phyloP scores from a whole-genome alignment of 2,329 filamentous ascomycete genomes.

The Thielaviopsis euricoi region DNA sequence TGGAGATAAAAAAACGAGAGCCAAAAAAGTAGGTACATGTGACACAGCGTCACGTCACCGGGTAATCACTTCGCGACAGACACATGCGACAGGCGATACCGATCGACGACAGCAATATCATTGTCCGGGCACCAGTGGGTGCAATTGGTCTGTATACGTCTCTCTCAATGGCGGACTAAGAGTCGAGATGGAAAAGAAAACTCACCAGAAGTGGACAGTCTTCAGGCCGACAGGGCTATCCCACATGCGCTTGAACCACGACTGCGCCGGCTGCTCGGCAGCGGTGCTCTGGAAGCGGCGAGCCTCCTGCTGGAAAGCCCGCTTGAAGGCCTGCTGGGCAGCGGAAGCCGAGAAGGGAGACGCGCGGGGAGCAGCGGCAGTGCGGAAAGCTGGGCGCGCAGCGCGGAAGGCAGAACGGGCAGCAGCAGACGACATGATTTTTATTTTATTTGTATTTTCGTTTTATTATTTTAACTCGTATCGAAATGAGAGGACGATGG shows the following conservation, averaged over 20 bases:
- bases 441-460: conserved; percentile 20
- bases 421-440: conserved; percentile 18
- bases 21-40: neutral
- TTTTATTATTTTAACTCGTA: too few species aligned
- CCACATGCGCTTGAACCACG: conserved; percentile 66
- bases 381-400: conserved; percentile 38
- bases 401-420: conserved; percentile 35
- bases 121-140: neutral
- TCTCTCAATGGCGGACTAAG: neutral
- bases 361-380: conserved; percentile 31
- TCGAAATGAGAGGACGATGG: neutral
- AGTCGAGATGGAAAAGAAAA: conserved; percentile 3
- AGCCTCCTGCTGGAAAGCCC: conserved; percentile 16
- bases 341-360: conserved; percentile 33
- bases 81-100: neutral
- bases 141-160: too few species aligned
- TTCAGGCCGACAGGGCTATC: conserved; percentile 66
- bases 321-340: conserved; percentile 37
- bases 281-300: conserved; percentile 54
- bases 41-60: conserved; percentile 1
- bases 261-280: conserved; percentile 25
- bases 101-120: neutral
- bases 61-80: neutral
- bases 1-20: neutral
- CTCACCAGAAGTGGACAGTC: conserved; percentile 96